A percentile compares a stretch with the other conserved stretches of the same genome.
phyloP scores from a whole-genome alignment of 1,139 yeast species.

The Pneumocystis sp. region DNA sequence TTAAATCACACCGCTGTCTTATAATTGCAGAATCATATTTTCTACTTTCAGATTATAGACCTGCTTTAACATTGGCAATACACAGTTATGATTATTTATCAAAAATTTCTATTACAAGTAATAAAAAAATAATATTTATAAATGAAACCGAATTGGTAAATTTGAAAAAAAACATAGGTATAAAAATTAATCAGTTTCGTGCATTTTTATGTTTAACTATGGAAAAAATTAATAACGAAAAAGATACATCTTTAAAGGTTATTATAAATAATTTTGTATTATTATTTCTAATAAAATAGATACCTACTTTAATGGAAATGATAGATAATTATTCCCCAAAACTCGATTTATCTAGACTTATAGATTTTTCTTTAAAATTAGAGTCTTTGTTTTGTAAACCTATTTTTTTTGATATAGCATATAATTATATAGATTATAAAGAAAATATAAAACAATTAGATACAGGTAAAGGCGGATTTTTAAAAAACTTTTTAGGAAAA shows the following conservation, averaged over 20 bases:
- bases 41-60: background rate
- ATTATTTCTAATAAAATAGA: background rate
- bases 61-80: background rate
- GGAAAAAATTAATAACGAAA: background rate
- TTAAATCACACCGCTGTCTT: background rate
- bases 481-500: background rate
- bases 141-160: background rate
- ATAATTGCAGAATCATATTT: background rate
- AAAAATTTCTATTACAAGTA: background rate
- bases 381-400: background rate
- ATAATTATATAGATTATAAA: background rate
- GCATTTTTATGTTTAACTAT: background rate
- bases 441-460: background rate
- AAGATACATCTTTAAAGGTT: background rate
- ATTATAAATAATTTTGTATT: background rate
- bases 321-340: background rate
- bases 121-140: background rate
- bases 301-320: background rate
- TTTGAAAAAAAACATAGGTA: background rate
- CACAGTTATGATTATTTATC: background rate
- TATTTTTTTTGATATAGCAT: conserved; percentile 1
- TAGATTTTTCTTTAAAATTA: background rate
- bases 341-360: background rate
- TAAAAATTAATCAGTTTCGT: background rate
- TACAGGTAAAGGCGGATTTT: background rate